Percentiles rank a stretch among this genome's conserved stretches.
Evolutionary conservation across 495 filamentous ascomycete species (phyloP).

Genomic region (Lepidopterella palustris): DNA sequence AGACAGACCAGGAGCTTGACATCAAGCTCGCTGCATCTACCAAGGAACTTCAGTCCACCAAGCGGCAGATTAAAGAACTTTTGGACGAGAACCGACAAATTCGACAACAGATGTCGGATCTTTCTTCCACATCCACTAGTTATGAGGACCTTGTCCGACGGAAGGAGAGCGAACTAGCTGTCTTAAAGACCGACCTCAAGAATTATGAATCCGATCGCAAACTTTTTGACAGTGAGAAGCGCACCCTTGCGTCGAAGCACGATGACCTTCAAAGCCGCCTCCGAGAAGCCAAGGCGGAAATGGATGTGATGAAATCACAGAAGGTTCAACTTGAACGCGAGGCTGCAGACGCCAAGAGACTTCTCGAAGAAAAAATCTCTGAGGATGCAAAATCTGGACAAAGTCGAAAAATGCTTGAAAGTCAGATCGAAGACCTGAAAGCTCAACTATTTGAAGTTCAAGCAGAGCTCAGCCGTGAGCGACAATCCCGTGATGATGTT

Average conservation of each 20-base stretch:
- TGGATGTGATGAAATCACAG: slow-evolving; percentile 78
- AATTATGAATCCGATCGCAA: slow-evolving; percentile 71
- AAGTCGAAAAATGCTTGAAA: slow-evolving; percentile 77
- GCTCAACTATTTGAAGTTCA: slow-evolving; percentile 76
- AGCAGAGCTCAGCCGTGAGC: slow-evolving; percentile 80
- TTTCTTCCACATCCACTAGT: slow-evolving; percentile 85
- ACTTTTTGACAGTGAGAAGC: slow-evolving; percentile 67
- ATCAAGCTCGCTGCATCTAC: slow-evolving; percentile 73
- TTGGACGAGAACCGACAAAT: slow-evolving; percentile 76
- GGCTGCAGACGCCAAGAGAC: slow-evolving; percentile 75
- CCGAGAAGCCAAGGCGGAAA: slow-evolving; percentile 78
- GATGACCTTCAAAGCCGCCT: slow-evolving; percentile 72
- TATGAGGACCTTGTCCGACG: slow-evolving; percentile 89
- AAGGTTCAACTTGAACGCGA: slow-evolving; percentile 78
- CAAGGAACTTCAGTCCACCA: slow-evolving; percentile 72
- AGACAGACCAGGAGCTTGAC: slow-evolving; percentile 84
- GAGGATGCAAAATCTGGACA: slow-evolving; percentile 73
- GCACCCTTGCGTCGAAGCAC: slow-evolving; percentile 60
- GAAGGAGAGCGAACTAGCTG: slow-evolving; percentile 87
- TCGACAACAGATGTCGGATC: slow-evolving; percentile 74
- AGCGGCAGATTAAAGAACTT: slow-evolving; percentile 66
- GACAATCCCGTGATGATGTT: slow-evolving; percentile 94
- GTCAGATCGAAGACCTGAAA: slow-evolving; percentile 83
- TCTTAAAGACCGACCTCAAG: slow-evolving; percentile 77
- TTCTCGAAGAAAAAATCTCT: slow-evolving; percentile 80